These are phyloP conservation scores for Coemansia sp. DNA, from an alignment of 192 early-diverging fungal genomes.

Conservation along the genomic window DNA sequence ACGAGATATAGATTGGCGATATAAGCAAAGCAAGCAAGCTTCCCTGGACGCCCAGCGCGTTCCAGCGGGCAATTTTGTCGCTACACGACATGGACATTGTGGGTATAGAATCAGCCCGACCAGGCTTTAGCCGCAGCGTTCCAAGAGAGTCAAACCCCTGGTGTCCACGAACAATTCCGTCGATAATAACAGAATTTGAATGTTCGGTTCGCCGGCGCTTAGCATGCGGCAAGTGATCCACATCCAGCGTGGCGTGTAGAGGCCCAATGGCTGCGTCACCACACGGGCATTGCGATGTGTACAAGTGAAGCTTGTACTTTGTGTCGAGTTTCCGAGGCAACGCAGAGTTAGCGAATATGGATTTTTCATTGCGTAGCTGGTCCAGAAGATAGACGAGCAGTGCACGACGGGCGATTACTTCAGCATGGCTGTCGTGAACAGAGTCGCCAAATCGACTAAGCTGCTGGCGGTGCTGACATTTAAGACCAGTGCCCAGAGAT, in stretches of 20 bases:
- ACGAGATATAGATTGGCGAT: conserved; percentile 66
- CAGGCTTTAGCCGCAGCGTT: conserved; percentile 36
- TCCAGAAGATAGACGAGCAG: conserved; percentile 62
- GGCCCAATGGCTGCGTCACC: conserved; percentile 32
- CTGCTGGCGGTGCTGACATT: conserved; percentile 69
- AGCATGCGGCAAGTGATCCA: not conserved
- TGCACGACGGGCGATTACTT: conserved; percentile 78
- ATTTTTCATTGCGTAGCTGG: conserved; percentile 1
- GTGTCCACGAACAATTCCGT: conserved; percentile 16
- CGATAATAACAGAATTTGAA: not conserved
- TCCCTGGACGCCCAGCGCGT: conserved; percentile 74
- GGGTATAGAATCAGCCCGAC: conserved; percentile 45
- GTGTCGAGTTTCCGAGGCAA: no score
- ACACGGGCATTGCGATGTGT: conserved; percentile 46
- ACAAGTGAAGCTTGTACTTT: conserved; percentile 22
- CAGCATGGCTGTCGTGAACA: conserved; percentile 85
- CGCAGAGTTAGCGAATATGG: not conserved
- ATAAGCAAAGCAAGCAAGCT: conserved; percentile 64
- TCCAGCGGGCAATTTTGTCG: conserved; percentile 93
- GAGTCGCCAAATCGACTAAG: conserved; percentile 61
- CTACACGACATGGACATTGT: conserved; percentile 60
- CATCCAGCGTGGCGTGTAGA: not conserved
- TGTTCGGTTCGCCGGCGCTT: conserved; percentile 18
- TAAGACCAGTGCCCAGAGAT: conserved; percentile 72
- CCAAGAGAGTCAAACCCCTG: conserved; percentile 9